Conservation (phyloP, 768 basidiomycete genomes). For the Clathrus columnatus region DNA sequence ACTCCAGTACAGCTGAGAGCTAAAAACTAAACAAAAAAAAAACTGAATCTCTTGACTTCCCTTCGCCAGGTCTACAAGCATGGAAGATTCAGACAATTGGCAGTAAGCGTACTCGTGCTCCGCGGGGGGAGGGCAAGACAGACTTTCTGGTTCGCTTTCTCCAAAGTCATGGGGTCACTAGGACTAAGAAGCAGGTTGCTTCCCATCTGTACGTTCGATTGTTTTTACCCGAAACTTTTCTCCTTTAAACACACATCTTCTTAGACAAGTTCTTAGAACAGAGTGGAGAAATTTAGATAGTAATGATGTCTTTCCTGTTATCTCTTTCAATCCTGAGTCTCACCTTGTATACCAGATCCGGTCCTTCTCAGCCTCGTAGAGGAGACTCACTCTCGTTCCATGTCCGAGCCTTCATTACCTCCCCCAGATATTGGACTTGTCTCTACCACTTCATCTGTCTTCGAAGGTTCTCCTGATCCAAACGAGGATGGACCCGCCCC, state of each 20-base stretch:
- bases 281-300: constrained; percentile 9
- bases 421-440: constrained; percentile 18
- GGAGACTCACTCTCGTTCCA: constrained; percentile 6
- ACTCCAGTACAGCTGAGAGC: no score
- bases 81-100: constrained; percentile 7
- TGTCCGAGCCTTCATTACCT: constrained; percentile 6
- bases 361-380: constrained; percentile 9
- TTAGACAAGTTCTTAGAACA: constrained; percentile 8
- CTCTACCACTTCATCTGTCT: constrained; percentile 19
- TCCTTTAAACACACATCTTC: not conserved
- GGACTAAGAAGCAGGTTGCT: constrained; percentile 85
- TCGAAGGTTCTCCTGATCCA: constrained; percentile 1
- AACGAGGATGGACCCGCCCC: not conserved
- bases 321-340: not conserved
- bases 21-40: no score
- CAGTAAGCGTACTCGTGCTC: constrained; percentile 10
- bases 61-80: constrained; percentile 4
- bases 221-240: not conserved
- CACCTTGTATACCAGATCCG: not conserved
- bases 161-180: constrained; percentile 55
- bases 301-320: not conserved
- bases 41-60: not conserved
- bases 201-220: constrained; percentile 72
- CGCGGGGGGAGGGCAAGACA: constrained; percentile 54
- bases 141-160: constrained; percentile 81